Conservation (phyloP, 2,329 filamentous ascomycete species). For the Endothia cerciana region DNA sequence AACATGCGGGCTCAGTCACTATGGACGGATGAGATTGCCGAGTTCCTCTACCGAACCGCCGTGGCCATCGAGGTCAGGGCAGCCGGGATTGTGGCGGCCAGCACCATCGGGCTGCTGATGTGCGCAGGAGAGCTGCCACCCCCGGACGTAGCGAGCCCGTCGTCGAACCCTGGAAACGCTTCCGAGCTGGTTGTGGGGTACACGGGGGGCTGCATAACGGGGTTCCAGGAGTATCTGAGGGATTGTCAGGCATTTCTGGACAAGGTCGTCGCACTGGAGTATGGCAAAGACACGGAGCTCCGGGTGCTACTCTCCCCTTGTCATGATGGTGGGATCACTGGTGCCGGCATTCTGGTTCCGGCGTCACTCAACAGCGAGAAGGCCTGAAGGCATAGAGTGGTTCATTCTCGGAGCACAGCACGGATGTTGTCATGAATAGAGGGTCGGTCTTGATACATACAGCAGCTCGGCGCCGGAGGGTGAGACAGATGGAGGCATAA, state of each 20-base stretch:
- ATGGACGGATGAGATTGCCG: slow-evolving; percentile 66
- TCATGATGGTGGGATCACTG: slow-evolving; percentile 65
- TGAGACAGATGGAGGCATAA: background rate
- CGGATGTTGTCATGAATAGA: background rate
- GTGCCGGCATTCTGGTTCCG: slow-evolving; percentile 63
- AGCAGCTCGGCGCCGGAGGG: background rate
- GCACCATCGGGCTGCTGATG: slow-evolving; percentile 70
- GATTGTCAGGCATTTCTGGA: slow-evolving; percentile 74
- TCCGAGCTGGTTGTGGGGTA: slow-evolving; percentile 75
- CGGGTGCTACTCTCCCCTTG: slow-evolving; percentile 58
- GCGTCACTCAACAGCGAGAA: slow-evolving; percentile 41
- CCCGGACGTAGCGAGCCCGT: background rate
- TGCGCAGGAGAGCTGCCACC: slow-evolving; percentile 68
- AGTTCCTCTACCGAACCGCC: slow-evolving; percentile 67
- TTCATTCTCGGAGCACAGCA: background rate
- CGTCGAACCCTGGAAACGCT: slow-evolving; percentile 14
- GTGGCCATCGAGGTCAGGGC: slow-evolving; percentile 73
- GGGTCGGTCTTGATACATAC: background rate
- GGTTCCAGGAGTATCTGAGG: slow-evolving; percentile 73
- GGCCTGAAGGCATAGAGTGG: slow-evolving; percentile 8
- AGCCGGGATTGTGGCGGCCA: slow-evolving; percentile 74
- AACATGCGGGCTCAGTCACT: slow-evolving; percentile 47
- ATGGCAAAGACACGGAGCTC: slow-evolving; percentile 33
- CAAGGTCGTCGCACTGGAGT: slow-evolving; percentile 48
- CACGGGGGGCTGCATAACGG: slow-evolving; percentile 79